Base-by-base conservation (phyloP, 1,284 basidiomycete species). In the Ganoderma resinaceum region DNA sequence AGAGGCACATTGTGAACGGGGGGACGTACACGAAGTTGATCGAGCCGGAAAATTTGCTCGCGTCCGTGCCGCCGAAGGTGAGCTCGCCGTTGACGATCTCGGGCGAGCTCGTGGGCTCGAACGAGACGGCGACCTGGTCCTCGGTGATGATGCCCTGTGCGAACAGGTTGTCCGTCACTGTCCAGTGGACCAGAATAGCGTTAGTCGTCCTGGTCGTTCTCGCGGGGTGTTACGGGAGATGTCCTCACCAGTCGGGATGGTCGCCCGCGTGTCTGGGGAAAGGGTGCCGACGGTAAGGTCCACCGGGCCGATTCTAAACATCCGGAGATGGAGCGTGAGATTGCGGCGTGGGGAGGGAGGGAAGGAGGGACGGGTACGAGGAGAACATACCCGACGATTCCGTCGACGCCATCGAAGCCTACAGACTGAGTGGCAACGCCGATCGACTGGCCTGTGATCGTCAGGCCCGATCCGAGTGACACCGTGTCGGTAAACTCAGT, bases 61-160 rank as follows among this genome's bases (percentile, higher is more conserved):
- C 70, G 70, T 89, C 87, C 37, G 79, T 80, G 12, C 81, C 82
- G 43, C 88, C 88, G 66, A 86, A 88, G 2, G 83, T 85, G 26
- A 89, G 78, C 73, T 82, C 81, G 43, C 88, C 88, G 40, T 79
- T 78, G 46, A 76, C 72, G n/a, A 75, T 76, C 9, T 70, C 52
- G 26, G 64, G 46, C 0, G 64, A 43, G 14, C 79, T 82, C 4
- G 82, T 82, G 1, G 87, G 88, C 53, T 77, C 75, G 70, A 84
- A 91, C 55, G 80, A 89, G 61, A 91, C 80, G 1, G 84, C 83
- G 62, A 89, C 80, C 3, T 80, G 75, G 38, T 86, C 78, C 14
- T 77, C 63, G 0, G 79, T 59, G 69, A 89, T 88, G 3, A 75
- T 73, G 1, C 82, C 82, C 69, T 86, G 81, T 3, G 72, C 33